Percentiles rank a stretch among this genome's conserved stretches.
phyloP scores from a whole-genome alignment of 768 basidiomycete genomes.

The Sporobolomyces phaffii region DNA sequence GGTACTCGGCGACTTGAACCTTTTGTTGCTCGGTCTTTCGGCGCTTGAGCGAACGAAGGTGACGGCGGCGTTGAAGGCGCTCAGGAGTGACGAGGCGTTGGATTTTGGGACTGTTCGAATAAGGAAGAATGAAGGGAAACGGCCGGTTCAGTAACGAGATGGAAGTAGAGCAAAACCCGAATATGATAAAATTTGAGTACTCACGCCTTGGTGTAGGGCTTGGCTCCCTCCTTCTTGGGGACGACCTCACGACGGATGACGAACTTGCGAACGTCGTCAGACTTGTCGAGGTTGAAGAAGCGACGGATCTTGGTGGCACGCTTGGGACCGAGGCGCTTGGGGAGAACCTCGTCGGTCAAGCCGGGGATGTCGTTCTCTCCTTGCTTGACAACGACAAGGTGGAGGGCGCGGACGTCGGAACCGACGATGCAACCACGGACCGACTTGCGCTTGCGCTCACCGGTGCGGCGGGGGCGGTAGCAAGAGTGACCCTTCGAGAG shows the following conservation, averaged over 20 bases:
- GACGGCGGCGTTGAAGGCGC: conserved; percentile 92
- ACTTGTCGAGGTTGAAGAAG: conserved; percentile 97
- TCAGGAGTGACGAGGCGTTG: conserved; percentile 91
- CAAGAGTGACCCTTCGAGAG: conserved; percentile 95
- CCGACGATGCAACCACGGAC: conserved; percentile 97
- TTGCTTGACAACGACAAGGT: conserved; percentile 88
- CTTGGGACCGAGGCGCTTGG: conserved; percentile 93
- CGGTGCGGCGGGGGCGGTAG: conserved; percentile 83
- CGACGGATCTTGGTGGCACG: conserved; percentile 84
- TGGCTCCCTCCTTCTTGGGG: conserved; percentile 63
- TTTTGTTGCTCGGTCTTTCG: conserved; percentile 84
- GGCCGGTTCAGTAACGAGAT: neutral
- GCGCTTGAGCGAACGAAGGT: conserved; percentile 79
- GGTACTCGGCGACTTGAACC: conserved; percentile 91
- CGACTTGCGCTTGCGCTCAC: conserved; percentile 98
- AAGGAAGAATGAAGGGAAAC: neutral
- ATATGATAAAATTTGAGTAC: conserved; percentile 3
- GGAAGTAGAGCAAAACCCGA: too few species aligned
- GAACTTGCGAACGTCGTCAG: conserved; percentile 97
- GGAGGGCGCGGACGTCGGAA: conserved; percentile 90
- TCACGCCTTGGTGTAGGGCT: conserved; percentile 89
- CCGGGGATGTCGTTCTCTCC: conserved; percentile 84
- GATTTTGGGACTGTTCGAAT: conserved; percentile 71
- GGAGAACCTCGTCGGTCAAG: conserved; percentile 82
- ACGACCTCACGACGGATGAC: conserved; percentile 87